These are phyloP conservation scores for Verticillium longisporum DNA, from an alignment of 2,329 filamentous ascomycete genomes.

Conservation along the genomic window DNA sequence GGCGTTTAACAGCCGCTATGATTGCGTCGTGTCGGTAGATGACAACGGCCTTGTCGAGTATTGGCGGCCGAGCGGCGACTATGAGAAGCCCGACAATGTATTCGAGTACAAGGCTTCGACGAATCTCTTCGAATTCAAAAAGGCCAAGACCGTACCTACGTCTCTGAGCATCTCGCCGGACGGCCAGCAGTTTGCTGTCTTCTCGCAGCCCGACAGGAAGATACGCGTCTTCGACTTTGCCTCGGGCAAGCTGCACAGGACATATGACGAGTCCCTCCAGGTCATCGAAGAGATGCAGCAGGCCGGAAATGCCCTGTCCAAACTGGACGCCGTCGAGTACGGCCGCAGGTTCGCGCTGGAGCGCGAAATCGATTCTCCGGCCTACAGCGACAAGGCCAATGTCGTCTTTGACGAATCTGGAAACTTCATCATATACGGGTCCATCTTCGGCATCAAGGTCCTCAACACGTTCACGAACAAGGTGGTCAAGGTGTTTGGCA, in stretches of 20 bases:
- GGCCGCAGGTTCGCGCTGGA: constrained; percentile 81
- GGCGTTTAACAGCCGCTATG: constrained; percentile 79
- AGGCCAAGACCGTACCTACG: constrained; percentile 77
- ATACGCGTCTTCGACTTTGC: constrained; percentile 90
- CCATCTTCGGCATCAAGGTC: constrained; percentile 86
- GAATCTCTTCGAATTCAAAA: constrained; percentile 95
- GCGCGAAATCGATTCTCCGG: constrained; percentile 70
- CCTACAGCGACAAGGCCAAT: constrained; percentile 66
- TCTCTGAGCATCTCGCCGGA: constrained; percentile 81
- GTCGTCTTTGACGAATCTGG: constrained; percentile 94
- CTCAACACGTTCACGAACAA: constrained; percentile 94
- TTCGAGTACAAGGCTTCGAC: constrained; percentile 93
- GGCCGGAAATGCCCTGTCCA: constrained; percentile 74
- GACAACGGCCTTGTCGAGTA: constrained; percentile 94
- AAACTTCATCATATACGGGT: constrained; percentile 91
- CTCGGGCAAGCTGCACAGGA: constrained; percentile 79
- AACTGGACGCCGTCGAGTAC: constrained; percentile 87
- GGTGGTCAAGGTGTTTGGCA: constrained; percentile 82
- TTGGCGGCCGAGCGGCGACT: constrained; percentile 75
- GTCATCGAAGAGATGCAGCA: constrained; percentile 94
- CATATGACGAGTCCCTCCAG: constrained; percentile 89
- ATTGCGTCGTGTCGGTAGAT: constrained; percentile 88
- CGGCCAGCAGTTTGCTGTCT: constrained; percentile 77
- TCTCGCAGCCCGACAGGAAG: constrained; percentile 90
- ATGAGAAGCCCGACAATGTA: constrained; percentile 86